A percentile compares a stretch with the other conserved stretches of the same genome.
These are phyloP conservation scores for Melanomma pulvis-pyrius DNA, from an alignment of 495 filamentous ascomycete species.

Conservation along the genomic window DNA sequence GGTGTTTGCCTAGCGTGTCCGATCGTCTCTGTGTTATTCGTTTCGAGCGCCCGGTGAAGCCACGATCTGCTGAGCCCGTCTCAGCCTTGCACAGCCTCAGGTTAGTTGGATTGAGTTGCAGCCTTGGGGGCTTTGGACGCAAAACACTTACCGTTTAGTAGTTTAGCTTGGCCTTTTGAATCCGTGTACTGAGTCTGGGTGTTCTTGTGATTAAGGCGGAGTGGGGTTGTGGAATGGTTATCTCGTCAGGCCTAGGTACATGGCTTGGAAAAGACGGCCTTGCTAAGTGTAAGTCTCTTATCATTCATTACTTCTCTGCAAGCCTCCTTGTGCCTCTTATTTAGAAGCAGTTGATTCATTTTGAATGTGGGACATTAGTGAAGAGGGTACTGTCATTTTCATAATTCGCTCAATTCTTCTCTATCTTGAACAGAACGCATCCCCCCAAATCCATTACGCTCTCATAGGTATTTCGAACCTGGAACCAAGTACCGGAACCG, in stretches of 20 bases:
- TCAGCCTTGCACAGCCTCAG: conserved; percentile 31
- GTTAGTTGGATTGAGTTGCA: background rate
- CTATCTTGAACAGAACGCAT: background rate
- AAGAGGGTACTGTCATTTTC: background rate
- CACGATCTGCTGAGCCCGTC: background rate
- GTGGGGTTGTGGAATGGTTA: background rate
- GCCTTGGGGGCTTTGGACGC: background rate
- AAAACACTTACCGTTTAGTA: no score
- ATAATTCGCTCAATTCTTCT: background rate
- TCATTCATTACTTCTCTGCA: background rate
- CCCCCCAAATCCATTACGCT: background rate
- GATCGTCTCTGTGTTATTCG: background rate
- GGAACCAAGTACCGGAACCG: background rate
- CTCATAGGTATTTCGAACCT: background rate
- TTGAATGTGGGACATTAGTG: no score
- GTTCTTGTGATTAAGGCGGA: no score
- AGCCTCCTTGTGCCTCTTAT: background rate
- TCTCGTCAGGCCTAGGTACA: background rate
- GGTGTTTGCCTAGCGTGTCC: background rate
- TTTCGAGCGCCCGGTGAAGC: conserved; percentile 12
- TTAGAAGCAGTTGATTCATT: background rate
- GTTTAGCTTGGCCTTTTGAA: no score
- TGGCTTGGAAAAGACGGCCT: background rate
- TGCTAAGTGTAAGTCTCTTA: background rate
- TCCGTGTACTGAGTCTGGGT: no score